Base-by-base conservation (phyloP, 805 yeast genomes). In the Lachancea sp. region DNA sequence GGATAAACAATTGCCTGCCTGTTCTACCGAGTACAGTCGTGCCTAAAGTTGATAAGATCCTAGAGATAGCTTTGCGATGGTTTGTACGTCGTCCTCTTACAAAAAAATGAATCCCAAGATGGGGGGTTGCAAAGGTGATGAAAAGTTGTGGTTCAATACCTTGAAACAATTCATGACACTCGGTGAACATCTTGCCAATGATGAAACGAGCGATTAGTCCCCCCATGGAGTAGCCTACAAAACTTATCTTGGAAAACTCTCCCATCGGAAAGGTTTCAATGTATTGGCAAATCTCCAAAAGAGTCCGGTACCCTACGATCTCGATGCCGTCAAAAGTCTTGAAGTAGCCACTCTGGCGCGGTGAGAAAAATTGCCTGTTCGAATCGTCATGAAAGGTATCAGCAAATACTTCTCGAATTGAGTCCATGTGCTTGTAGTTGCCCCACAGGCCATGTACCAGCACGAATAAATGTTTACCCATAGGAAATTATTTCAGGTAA, bases 151-250 rank as follows among this genome's bases (percentile, higher is more conserved):
- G 96, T 43, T 71, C 69, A 16, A 85, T 70, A 1, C 53, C 52
- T 72, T 73, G 50, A 79, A 85, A 55, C 71, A 74, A 1, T 69
- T 68, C 45, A 64, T 69, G 50, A 66, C 72, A 46, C 68, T 80
- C 60, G 58, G 73, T 47, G 78, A 65, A 53, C 52, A 60, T 49
- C 34, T 82, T 69, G 2, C 97, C 97, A 34, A 88, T 70, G 19
- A 87, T 80, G 58, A 85, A 88, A 37, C 97, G 68, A 0, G 88
- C 70, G 23, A 90, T 77, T 25, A 89, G 63, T 0, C 97, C 97
- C 17, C 97, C 97, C 43, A 90, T 65, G 0, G 96, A 85, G 59
- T 89, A 90, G 0, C 97, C 96, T 2, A 85, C 71, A 30, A 90
- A 68, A 45, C 94, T 83, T 36, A 90, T 73, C 49, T 78, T 54